Evolutionary conservation across 805 yeast species (phyloP).

Genomic region (Ogataea kodamae): DNA sequence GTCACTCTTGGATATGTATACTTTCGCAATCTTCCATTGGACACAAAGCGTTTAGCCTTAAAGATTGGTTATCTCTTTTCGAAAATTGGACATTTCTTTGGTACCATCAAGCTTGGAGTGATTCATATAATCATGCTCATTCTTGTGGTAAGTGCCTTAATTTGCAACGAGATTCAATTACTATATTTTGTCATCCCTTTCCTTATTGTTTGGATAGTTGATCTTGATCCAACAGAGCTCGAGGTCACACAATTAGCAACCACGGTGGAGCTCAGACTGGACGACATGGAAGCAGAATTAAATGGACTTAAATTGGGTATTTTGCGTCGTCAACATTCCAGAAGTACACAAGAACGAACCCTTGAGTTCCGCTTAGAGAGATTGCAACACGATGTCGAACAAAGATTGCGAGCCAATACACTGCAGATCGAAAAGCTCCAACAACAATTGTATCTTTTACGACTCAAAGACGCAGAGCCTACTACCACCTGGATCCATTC

Average conservation of each 20-base stretch:
- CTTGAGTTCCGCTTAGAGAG: constrained; percentile 9
- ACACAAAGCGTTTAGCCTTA: constrained; percentile 4
- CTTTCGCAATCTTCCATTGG: constrained; percentile 14
- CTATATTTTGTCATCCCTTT: constrained; percentile 14
- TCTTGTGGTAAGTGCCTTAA: constrained; percentile 13
- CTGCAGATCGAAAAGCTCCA: constrained; percentile 9
- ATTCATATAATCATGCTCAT: constrained; percentile 14
- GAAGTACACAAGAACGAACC: constrained; percentile 9
- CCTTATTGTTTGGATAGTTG: constrained; percentile 13
- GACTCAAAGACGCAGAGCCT: not conserved
- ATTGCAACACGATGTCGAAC: constrained; percentile 10
- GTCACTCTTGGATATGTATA: constrained; percentile 11
- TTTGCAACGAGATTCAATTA: constrained; percentile 13
- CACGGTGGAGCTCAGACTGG: constrained; percentile 6
- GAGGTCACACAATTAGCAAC: constrained; percentile 4
- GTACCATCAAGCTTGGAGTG: constrained; percentile 8
- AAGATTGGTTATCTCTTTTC: constrained; percentile 10
- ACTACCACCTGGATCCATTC: constrained; percentile 4
- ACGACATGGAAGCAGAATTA: constrained; percentile 14
- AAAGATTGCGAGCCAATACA: constrained; percentile 5
- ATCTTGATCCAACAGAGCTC: constrained; percentile 7
- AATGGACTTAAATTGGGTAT: constrained; percentile 8
- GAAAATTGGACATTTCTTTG: constrained; percentile 9
- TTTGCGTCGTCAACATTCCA: constrained; percentile 13
- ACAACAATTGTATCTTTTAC: constrained; percentile 2